Percentiles rank a stretch among this genome's conserved stretches.
Conservation (phyloP, 768 basidiomycete species). For the Tylopilus plumbeoviolaceoides region DNA sequence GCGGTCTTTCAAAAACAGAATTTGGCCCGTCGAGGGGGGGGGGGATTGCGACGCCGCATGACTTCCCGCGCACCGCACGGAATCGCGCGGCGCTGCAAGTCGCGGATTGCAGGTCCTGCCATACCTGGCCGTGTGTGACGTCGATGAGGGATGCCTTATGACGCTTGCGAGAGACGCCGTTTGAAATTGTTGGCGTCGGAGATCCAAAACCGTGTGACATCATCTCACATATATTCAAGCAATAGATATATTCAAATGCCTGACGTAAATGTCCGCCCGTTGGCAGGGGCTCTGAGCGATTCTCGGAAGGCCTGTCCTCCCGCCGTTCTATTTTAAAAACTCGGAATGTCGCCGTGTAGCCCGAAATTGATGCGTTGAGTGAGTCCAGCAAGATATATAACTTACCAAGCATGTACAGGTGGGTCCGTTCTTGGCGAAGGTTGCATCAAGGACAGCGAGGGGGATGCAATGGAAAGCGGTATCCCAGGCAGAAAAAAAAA, state of each 20-base stretch:
- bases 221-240: conserved; percentile 95
- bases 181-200: no score
- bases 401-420: conserved; percentile 86
- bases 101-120: no score
- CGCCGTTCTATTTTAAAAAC: conserved; percentile 98
- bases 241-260: conserved; percentile 99
- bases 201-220: no score
- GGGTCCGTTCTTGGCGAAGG: conserved; percentile 85
- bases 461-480: conserved; percentile 99
- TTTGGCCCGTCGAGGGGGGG: no score
- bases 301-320: conserved; percentile 97
- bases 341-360: conserved; percentile 86
- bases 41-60: no score
- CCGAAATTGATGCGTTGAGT: not conserved
- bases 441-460: conserved; percentile 90
- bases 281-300: conserved; percentile 93
- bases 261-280: conserved; percentile 93
- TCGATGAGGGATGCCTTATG: no score
- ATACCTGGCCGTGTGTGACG: no score
- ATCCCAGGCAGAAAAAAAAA: conserved; percentile 98
- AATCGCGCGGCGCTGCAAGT: no score
- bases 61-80: no score
- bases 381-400: not conserved
- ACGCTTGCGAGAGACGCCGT: no score
- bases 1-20: no score